These are phyloP conservation scores for Candida boidinii DNA, from an alignment of 805 yeast genomes.

Conservation along the genomic window DNA sequence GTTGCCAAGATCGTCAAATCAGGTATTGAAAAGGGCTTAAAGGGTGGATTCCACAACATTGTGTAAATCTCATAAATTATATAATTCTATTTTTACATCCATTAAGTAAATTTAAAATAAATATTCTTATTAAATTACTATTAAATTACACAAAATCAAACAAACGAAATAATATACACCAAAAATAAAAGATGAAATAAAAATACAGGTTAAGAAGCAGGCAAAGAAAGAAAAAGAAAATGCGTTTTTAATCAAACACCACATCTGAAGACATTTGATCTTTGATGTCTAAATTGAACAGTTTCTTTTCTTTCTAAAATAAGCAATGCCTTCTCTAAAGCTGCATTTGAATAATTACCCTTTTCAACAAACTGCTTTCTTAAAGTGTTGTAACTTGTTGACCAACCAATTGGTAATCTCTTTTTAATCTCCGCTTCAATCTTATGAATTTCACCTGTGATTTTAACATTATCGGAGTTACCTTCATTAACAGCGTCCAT, in stretches of 20 bases:
- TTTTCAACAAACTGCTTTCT: constrained; percentile 73
- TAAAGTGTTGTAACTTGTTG: constrained; percentile 78
- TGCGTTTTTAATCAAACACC: constrained; percentile 34
- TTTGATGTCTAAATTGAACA: constrained; percentile 81
- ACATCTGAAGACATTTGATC: constrained; percentile 69
- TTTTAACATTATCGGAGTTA: constrained; percentile 42
- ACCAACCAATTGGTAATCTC: constrained; percentile 94
- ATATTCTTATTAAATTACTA: neutral
- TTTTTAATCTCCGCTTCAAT: constrained; percentile 83
- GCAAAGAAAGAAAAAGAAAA: neutral
- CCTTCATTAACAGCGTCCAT: constrained; percentile 74
- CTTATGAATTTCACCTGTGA: constrained; percentile 61
- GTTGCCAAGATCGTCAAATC: constrained; percentile 65
- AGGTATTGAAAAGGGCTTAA: constrained; percentile 59
- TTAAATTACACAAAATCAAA: neutral
- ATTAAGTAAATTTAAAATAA: neutral
- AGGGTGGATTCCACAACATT: constrained; percentile 49
- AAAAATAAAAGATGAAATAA: neutral
- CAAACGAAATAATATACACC: neutral
- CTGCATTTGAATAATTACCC: constrained; percentile 49
- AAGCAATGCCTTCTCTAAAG: constrained; percentile 74
- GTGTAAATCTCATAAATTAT: constrained; percentile 5
- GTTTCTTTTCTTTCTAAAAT: constrained; percentile 80
- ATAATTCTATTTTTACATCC: too few species aligned
- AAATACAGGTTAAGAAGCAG: neutral